Conservation (phyloP, 2,329 filamentous ascomycete genomes). For the Fusarium transvaalense region DNA sequence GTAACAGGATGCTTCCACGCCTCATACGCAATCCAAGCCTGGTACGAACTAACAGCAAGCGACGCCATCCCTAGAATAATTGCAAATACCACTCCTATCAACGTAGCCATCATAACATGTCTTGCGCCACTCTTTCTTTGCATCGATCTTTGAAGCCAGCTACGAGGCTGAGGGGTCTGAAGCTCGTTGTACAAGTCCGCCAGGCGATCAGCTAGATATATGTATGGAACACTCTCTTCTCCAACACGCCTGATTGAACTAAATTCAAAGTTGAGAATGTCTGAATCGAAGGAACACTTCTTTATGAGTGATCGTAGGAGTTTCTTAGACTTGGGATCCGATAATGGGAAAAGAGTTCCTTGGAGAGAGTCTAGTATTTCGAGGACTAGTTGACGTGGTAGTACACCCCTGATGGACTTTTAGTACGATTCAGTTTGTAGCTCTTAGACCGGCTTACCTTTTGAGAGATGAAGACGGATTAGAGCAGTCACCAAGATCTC, state of each 20-base stretch:
- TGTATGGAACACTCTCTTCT: neutral
- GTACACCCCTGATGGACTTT: neutral
- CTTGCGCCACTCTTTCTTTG: conserved; percentile 6
- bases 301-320: neutral
- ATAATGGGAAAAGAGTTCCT: neutral
- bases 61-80: neutral
- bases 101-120: neutral
- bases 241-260: neutral
- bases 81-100: neutral
- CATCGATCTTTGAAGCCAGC: neutral
- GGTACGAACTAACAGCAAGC: neutral
- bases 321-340: neutral
- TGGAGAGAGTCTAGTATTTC: conserved; percentile 8
- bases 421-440: neutral
- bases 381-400: neutral
- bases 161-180: neutral
- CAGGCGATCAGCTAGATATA: neutral
- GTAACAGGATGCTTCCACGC: conserved; percentile 5
- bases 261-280: neutral
- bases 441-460: neutral
- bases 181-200: neutral
- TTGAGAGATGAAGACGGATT: neutral
- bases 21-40: conserved; percentile 4
- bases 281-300: neutral
- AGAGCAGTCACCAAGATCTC: neutral